Conservation (phyloP, 2,329 filamentous ascomycete species). For the Cladophialophora psammophila region DNA sequence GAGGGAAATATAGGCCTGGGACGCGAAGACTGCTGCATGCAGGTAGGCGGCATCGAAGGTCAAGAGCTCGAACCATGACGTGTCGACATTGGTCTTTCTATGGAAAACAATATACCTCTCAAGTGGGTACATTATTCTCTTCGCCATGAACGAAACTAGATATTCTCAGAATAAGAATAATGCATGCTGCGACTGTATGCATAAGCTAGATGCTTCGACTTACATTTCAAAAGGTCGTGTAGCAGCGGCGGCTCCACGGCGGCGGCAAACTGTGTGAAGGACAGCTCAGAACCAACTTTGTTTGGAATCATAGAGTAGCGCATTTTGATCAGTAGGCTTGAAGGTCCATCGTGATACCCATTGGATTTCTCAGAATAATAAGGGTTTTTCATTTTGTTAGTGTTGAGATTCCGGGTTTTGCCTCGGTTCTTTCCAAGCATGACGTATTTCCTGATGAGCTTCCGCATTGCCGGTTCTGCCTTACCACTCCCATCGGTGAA, state of each 20-base stretch:
- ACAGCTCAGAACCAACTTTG: conserved; percentile 36
- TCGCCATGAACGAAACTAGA: conserved; percentile 45
- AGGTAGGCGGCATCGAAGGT: conserved; percentile 48
- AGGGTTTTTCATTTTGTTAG: conserved; percentile 6
- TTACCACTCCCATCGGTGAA: conserved; percentile 44
- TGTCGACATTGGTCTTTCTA: conserved; percentile 27
- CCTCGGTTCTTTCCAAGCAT: conserved; percentile 55
- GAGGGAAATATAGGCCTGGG: conserved; percentile 44
- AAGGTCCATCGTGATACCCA: not conserved
- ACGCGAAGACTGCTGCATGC: conserved; percentile 48
- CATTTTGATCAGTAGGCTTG: not conserved
- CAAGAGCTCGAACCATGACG: conserved; percentile 46
- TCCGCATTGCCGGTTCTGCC: conserved; percentile 45
- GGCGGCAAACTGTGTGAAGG: conserved; percentile 42
- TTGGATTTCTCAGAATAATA: not conserved
- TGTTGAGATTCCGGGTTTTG: conserved; percentile 29
- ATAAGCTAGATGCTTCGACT: conserved; percentile 28
- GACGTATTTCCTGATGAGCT: conserved; percentile 52
- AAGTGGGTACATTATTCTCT: conserved; percentile 46
- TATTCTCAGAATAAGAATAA: not conserved
- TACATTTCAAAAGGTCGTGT: conserved; percentile 44
- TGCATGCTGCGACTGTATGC: too few relatives aligned
- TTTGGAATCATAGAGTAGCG: conserved; percentile 7
- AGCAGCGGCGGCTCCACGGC: conserved; percentile 42
- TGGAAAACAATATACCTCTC: conserved; percentile 46